Conservation (phyloP, 305 asterid genomes). For the Plantago coronopus region DNA sequence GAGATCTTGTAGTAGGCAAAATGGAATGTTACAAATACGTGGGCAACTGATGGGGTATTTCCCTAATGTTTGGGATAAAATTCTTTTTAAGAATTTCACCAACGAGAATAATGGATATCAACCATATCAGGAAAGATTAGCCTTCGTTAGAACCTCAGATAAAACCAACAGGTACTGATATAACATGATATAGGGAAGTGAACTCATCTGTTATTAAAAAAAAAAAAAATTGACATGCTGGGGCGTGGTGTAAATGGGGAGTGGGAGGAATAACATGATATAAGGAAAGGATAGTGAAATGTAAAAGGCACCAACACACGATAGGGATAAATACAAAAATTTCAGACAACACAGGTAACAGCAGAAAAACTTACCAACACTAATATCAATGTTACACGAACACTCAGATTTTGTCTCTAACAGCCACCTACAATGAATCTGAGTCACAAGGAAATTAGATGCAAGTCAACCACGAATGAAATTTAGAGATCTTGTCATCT, state of each 20-base stretch:
- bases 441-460: constrained; percentile 31
- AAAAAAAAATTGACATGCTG: too few species aligned
- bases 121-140: not conserved
- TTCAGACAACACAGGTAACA: constrained; percentile 15
- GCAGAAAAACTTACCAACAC: constrained; percentile 64
- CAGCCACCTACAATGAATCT: constrained; percentile 91
- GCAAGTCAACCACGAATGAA: not conserved
- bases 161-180: too few species aligned
- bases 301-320: constrained; percentile 16
- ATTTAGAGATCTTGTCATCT: not conserved
- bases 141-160: not conserved
- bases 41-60: too few species aligned
- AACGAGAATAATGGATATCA: too few species aligned
- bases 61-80: too few species aligned
- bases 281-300: not conserved
- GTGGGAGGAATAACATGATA: not conserved
- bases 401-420: constrained; percentile 67
- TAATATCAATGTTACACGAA: constrained; percentile 68
- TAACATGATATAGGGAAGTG: too few species aligned
- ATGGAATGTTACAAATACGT: too few species aligned
- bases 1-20: too few species aligned
- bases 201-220: too few species aligned
- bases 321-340: constrained; percentile 1
- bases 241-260: too few species aligned
- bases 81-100: too few species aligned